These are phyloP conservation scores for Phaeosphaeria sp. DNA, from an alignment of 2,329 filamentous ascomycete species.

Conservation along the genomic window DNA sequence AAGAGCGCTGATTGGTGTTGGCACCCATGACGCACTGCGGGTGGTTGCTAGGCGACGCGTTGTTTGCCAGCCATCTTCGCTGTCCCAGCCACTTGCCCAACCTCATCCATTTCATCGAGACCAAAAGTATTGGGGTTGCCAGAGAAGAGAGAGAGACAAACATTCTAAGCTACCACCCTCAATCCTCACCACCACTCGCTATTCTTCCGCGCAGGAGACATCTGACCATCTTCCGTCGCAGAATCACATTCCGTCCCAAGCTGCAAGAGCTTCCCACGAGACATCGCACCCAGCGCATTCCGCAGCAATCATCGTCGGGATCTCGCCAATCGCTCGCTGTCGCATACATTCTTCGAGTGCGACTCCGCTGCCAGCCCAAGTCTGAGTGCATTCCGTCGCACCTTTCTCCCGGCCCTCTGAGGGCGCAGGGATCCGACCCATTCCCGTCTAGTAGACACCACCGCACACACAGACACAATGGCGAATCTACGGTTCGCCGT, in stretches of 20 bases:
- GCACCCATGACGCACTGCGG: slow-evolving; percentile 27
- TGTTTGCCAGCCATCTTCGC: slow-evolving; percentile 35
- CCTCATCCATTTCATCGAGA: slow-evolving; percentile 40
- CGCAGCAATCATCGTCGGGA: slow-evolving; percentile 28
- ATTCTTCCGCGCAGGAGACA: slow-evolving; percentile 26
- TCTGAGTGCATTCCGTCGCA: slow-evolving; percentile 43
- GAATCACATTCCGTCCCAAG: slow-evolving; percentile 38
- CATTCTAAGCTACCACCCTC: slow-evolving; percentile 43
- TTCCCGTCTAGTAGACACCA: slow-evolving; percentile 29
- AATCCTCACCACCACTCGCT: slow-evolving; percentile 24
- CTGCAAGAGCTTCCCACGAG: slow-evolving; percentile 34
- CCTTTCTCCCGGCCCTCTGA: slow-evolving; percentile 47
- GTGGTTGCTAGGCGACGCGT: slow-evolving; percentile 25
- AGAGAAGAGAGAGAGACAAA: slow-evolving; percentile 34
- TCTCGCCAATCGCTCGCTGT: slow-evolving; percentile 30
- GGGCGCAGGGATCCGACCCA: slow-evolving; percentile 48
- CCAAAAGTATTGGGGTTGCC: slow-evolving; percentile 42
- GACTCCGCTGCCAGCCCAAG: slow-evolving; percentile 17
- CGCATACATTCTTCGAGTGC: slow-evolving; percentile 20
- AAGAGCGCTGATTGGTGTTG: slow-evolving; percentile 26
- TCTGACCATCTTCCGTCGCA: slow-evolving; percentile 42
- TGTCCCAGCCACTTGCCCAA: slow-evolving; percentile 42
- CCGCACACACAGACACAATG: slow-evolving; percentile 49
- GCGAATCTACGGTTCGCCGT: slow-evolving; percentile 58
- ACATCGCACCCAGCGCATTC: slow-evolving; percentile 25